phyloP scores from a whole-genome alignment of 371 early-diverging fungal species.

The Mucor velutinosus region DNA sequence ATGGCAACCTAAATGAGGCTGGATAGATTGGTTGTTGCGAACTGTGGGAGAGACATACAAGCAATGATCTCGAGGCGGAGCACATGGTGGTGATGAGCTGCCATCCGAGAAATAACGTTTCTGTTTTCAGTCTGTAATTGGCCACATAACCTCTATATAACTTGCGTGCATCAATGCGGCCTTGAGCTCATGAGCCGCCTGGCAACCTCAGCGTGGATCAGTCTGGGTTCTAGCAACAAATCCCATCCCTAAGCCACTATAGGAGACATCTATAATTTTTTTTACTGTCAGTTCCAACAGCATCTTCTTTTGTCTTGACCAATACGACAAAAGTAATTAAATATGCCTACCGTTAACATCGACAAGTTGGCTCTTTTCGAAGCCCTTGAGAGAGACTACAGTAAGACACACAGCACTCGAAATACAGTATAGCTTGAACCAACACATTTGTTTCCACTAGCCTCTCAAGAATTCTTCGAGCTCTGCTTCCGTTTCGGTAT shows the following conservation, averaged over 20 bases:
- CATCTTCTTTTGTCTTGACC: constrained; percentile 47
- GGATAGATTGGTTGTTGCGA: too few relatives aligned
- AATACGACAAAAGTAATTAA: neutral
- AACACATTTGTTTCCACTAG: constrained; percentile 30
- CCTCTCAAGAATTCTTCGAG: constrained; percentile 91
- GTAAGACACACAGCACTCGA: constrained; percentile 41
- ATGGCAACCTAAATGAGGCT: too few relatives aligned
- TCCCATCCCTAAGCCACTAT: neutral
- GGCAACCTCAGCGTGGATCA: neutral
- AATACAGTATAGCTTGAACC: neutral
- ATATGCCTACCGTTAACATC: constrained; percentile 94
- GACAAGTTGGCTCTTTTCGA: constrained; percentile 88
- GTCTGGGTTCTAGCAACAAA: neutral
- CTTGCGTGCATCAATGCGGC: neutral
- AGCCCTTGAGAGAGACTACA: constrained; percentile 79
- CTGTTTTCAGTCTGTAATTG: neutral
- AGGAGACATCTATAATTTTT: constrained; percentile 2
- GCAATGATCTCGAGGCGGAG: too few relatives aligned
- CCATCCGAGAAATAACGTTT: neutral
- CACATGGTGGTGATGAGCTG: too few relatives aligned
- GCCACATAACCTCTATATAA: neutral
- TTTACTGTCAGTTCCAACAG: constrained; percentile 20
- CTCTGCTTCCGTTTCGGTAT: constrained; percentile 99
- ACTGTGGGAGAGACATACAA: too few relatives aligned
- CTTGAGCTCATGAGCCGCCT: too few relatives aligned